Conservation (phyloP, 83 land plant genomes). For the Picea abies region DNA sequence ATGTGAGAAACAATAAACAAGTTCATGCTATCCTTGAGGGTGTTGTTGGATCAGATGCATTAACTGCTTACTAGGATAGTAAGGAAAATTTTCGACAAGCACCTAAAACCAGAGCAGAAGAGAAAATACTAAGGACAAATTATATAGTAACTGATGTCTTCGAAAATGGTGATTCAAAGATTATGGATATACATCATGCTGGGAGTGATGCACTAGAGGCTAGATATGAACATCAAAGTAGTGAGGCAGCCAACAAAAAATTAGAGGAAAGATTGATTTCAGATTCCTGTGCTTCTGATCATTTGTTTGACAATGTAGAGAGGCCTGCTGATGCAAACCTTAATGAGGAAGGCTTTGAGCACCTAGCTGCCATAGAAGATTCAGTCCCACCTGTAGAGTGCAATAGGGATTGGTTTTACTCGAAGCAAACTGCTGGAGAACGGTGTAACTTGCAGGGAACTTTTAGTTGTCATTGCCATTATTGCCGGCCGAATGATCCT, state of each 20-base stretch:
- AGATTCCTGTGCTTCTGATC: constrained; percentile 8
- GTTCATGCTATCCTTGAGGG: constrained; percentile 69
- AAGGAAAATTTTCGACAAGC: neutral
- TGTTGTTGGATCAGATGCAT: constrained; percentile 43
- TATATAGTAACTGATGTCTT: neutral
- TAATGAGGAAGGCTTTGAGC: too few relatives aligned
- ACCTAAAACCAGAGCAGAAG: neutral
- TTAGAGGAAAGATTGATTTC: constrained; percentile 11
- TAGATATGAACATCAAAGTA: neutral
- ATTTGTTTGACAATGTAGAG: neutral
- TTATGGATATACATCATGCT: constrained; percentile 5
- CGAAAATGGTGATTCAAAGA: constrained; percentile 12
- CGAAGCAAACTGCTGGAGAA: constrained; percentile 4
- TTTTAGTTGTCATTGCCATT: constrained; percentile 8
- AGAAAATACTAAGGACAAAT: neutral
- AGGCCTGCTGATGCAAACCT: neutral
- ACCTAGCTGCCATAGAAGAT: too few relatives aligned
- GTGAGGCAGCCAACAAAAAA: neutral
- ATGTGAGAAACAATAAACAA: constrained; percentile 74
- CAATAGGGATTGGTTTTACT: neutral
- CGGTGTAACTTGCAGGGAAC: neutral
- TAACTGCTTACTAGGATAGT: neutral
- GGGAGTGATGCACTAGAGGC: constrained; percentile 3
- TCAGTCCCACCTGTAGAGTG: too few relatives aligned
- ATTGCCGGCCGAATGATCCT: neutral